These are phyloP conservation scores for Calcarisporium arbuscula DNA, from an alignment of 2,329 filamentous ascomycete species.

Conservation along the genomic window DNA sequence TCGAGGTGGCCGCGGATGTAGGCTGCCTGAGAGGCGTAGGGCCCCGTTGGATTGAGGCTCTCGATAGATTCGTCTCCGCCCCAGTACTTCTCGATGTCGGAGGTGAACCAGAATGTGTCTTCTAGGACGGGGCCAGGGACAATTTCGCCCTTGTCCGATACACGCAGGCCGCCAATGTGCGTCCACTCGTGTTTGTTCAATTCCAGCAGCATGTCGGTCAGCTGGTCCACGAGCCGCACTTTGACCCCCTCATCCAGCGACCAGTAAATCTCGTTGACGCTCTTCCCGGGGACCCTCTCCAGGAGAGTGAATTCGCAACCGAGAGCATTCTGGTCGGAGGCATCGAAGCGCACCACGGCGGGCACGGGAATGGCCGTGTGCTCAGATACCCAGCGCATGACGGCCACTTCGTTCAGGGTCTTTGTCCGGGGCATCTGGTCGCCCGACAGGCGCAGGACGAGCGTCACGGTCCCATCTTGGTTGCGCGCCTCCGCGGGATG, in stretches of 20 bases:
- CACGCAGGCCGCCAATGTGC: conserved; percentile 20
- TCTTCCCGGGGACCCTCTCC: conserved; percentile 18
- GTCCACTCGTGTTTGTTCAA: conserved; percentile 19
- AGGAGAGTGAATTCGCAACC: conserved; percentile 27
- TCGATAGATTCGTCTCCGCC: conserved; percentile 12
- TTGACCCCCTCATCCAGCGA: conserved; percentile 12
- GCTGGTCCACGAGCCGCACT: conserved; percentile 19
- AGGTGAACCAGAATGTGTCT: conserved; percentile 28
- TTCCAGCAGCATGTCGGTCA: conserved; percentile 22
- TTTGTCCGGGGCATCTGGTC: conserved; percentile 27
- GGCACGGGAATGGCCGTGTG: conserved; percentile 28
- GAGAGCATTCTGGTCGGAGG: conserved; percentile 19
- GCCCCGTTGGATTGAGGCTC: conserved; percentile 20
- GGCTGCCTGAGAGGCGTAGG: conserved; percentile 19
- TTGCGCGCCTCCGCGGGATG: neutral
- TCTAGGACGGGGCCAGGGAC: conserved; percentile 22
- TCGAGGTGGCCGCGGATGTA: conserved; percentile 19
- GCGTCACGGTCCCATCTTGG: conserved; percentile 4
- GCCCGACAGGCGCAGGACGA: conserved; percentile 29
- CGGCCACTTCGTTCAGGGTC: conserved; percentile 28
- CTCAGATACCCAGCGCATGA: conserved; percentile 25
- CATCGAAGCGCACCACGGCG: conserved; percentile 20
- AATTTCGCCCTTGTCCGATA: conserved; percentile 6
- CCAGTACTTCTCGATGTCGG: conserved; percentile 23
- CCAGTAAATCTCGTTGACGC: conserved; percentile 21